Percentiles rank a stretch among this genome's conserved stretches.
These are phyloP conservation scores for Alopecurus myosuroides DNA, from an alignment of 176 grass and related monocot species.

Conservation along the genomic window DNA sequence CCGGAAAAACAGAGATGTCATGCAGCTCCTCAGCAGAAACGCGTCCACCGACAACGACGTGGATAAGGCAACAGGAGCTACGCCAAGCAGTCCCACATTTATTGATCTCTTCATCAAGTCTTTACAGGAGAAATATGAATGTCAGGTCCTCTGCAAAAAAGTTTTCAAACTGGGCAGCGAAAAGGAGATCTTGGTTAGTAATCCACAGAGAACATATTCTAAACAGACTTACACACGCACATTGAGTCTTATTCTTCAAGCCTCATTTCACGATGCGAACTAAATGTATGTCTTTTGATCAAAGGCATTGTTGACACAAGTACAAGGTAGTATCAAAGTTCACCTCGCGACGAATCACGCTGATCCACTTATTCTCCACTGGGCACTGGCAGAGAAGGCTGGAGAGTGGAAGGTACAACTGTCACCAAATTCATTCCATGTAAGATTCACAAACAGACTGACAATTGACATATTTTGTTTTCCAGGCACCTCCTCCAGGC, in stretches of 20 bases:
- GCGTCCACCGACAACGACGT: not conserved
- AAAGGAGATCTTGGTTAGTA: conserved; percentile 69
- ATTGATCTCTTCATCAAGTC: conserved; percentile 56
- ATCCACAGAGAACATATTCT: conserved; percentile 10
- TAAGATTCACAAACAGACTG: not conserved
- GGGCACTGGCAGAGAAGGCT: conserved; percentile 46
- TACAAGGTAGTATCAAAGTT: conserved; percentile 55
- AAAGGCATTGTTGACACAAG: conserved; percentile 53
- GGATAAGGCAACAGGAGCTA: conserved; percentile 27
- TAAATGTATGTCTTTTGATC: no score
- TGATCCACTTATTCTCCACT: conserved; percentile 84
- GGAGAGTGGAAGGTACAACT: conserved; percentile 77
- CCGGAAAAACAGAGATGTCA: conserved; percentile 64
- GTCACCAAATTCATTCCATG: not conserved
- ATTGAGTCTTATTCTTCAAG: not conserved
- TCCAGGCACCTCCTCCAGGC: conserved; percentile 63
- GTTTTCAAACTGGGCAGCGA: conserved; percentile 62
- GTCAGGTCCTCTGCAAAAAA: conserved; percentile 58
- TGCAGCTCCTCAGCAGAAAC: conserved; percentile 70
- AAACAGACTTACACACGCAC: not conserved
- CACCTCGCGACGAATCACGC: conserved; percentile 57
- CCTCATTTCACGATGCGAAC: not conserved
- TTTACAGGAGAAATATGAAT: conserved; percentile 37
- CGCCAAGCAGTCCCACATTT: conserved; percentile 32
- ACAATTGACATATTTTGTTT: not conserved